These are phyloP conservation scores for Peniophora sp. DNA, from an alignment of 1,284 basidiomycete genomes.

Conservation along the genomic window DNA sequence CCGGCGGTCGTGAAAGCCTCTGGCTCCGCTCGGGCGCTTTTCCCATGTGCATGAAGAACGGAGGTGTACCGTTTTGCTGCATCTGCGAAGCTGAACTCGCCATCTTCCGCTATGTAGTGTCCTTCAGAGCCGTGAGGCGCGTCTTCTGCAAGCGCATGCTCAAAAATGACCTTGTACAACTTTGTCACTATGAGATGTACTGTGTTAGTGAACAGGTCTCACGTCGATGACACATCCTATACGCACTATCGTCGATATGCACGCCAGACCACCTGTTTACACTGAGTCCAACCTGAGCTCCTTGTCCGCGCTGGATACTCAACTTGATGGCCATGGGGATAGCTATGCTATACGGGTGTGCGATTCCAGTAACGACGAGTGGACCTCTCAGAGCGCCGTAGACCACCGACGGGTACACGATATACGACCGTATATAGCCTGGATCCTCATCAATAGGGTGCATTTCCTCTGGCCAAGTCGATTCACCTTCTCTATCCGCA, in stretches of 20 bases:
- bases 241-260: conserved; percentile 34
- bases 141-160: conserved; percentile 6
- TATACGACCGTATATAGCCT: conserved; percentile 37
- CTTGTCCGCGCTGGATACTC: conserved; percentile 20
- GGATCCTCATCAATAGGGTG: conserved; percentile 18
- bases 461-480: not conserved
- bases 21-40: conserved; percentile 8
- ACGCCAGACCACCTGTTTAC: conserved; percentile 38
- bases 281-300: conserved; percentile 20
- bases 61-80: conserved; percentile 31
- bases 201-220: no score
- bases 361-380: conserved; percentile 36
- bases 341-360: conserved; percentile 36
- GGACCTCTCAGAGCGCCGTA: conserved; percentile 37
- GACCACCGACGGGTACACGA: conserved; percentile 39
- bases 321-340: conserved; percentile 33
- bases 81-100: conserved; percentile 26
- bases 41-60: conserved; percentile 33
- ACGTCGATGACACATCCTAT: no score
- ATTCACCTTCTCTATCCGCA: conserved; percentile 33
- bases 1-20: conserved; percentile 11
- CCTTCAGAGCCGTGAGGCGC: conserved; percentile 15
- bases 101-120: conserved; percentile 14
- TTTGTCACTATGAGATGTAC: conserved; percentile 5
- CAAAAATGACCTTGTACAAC: conserved; percentile 12